phyloP scores from a whole-genome alignment of 2,329 filamentous ascomycete genomes.

The Aspergillus melleus region DNA sequence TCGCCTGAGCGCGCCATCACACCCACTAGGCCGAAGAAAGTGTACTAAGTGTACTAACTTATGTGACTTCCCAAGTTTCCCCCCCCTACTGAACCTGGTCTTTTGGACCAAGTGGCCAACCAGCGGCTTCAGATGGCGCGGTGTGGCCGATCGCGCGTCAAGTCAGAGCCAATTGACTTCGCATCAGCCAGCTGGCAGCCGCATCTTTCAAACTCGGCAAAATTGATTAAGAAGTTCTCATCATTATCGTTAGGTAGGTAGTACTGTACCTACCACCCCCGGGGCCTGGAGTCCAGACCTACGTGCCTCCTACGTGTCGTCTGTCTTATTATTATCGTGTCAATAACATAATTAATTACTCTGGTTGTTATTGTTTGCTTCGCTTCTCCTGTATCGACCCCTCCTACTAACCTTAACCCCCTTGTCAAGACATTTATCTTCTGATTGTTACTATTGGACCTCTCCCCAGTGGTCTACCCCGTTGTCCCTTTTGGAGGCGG shows the following conservation, averaged over 20 bases:
- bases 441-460: slow-evolving; percentile 7
- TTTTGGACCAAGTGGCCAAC: slow-evolving; percentile 18
- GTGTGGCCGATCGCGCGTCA: slow-evolving; percentile 43
- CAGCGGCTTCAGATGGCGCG: slow-evolving; percentile 29
- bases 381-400: background rate
- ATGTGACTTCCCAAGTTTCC: slow-evolving; percentile 22
- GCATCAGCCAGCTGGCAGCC: slow-evolving; percentile 28
- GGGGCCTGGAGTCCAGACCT: no score
- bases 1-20: slow-evolving; percentile 32
- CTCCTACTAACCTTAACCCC: slow-evolving; percentile 3
- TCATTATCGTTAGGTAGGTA: no score
- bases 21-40: background rate
- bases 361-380: background rate
- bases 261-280: no score
- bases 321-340: no score
- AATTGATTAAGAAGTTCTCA: background rate
- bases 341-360: background rate
- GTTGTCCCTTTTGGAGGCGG: slow-evolving; percentile 10
- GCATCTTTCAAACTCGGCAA: slow-evolving; percentile 7
- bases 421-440: background rate
- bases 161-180: slow-evolving; percentile 23
- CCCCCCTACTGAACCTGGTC: slow-evolving; percentile 20
- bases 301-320: no score
- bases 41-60: slow-evolving; percentile 1
- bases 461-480: slow-evolving; percentile 6